Base-by-base conservation (phyloP, 2,329 filamentous ascomycete genomes). In the Aspergillus amoenus region DNA sequence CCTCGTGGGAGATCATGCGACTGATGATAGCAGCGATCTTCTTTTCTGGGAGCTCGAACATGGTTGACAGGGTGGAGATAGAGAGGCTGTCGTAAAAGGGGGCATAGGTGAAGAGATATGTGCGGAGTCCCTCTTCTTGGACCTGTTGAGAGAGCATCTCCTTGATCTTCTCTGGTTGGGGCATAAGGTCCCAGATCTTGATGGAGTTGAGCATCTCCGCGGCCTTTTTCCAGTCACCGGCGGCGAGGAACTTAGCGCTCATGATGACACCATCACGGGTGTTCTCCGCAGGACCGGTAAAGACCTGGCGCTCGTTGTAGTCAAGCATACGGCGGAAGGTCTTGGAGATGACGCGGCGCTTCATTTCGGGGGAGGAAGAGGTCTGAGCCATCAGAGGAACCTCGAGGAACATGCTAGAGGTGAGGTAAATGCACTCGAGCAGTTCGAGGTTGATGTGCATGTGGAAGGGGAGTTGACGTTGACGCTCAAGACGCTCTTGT, bases 381-480 rank as follows among this genome's bases (percentile, higher is more conserved):
- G 93, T 95, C 78, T 97, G 94, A 48, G 94, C 95, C 66, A 99
- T 88, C 46, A 97, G 88, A 59, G 94, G 94, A 62, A 99, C 97
- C 81, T 99, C 94, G 56, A 99, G 86, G 64, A 99, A 89, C 94
- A 99, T 99, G 79, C 92, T 97, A 82, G 93, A 97, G 50, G 94
- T 97, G 58, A 99, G 85, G 81, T 99, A 99, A 61, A 97, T 93
- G 72, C 94, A 97, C 81, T 99, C 94, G 40, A 99, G 85, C 55
- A 99, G 86, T 77, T 99, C 94, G 52, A 99, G 85, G 82, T 99
- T 99, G 83, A 99, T 99, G 84, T 99, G 94, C 92, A 99, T 97
- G 82, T 99, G 94, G 88, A 99, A 99, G 39, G 94, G 94, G 66
- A 99, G 85, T 80, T 99, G 94, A 69, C 94, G 88, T 80, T 97